Percentiles rank a stretch among this genome's conserved stretches.
These are phyloP conservation scores for Populus deltoides DNA, from an alignment of 345 rosid species.

Conservation along the genomic window DNA sequence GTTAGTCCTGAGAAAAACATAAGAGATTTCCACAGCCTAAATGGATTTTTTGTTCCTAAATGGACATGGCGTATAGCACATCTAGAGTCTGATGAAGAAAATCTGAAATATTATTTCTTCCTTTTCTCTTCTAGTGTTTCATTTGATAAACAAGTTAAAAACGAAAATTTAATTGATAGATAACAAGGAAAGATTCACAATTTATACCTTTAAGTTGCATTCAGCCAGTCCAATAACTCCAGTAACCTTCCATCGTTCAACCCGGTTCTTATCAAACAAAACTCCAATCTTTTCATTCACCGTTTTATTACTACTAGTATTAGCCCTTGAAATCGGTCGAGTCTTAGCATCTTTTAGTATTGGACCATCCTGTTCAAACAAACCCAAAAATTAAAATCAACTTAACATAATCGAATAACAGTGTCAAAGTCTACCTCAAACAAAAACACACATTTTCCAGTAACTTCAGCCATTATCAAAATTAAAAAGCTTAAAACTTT, in stretches of 20 bases:
- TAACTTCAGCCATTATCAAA: not conserved
- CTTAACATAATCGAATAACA: not conserved
- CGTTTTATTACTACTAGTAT: slow-evolving; percentile 12
- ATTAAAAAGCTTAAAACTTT: not conserved
- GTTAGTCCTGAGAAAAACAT: too few relatives aligned
- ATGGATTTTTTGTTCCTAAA: too few relatives aligned
- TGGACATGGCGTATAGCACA: too few relatives aligned
- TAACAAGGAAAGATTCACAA: not conserved
- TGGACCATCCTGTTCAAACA: slow-evolving; percentile 62
- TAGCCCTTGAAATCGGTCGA: slow-evolving; percentile 46
- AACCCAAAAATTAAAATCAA: slow-evolving; percentile 4
- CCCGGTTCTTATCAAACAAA: slow-evolving; percentile 43
- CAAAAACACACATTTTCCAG: not conserved
- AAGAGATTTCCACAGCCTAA: too few relatives aligned
- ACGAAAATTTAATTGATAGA: not conserved
- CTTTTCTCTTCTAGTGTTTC: too few relatives aligned
- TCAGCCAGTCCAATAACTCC: slow-evolving; percentile 71
- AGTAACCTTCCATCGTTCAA: slow-evolving; percentile 70
- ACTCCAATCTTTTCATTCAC: slow-evolving; percentile 26
- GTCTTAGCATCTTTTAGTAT: slow-evolving; percentile 56
- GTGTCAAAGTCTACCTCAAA: not conserved
- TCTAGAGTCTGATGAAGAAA: too few relatives aligned
- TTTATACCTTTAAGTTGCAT: slow-evolving; percentile 63
- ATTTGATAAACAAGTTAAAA: not conserved
- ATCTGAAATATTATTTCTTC: too few relatives aligned